Percentiles rank a stretch among this genome's conserved stretches.
These are phyloP conservation scores for Sporothrix pallida DNA, from an alignment of 2,329 filamentous ascomycete species.

Conservation along the genomic window DNA sequence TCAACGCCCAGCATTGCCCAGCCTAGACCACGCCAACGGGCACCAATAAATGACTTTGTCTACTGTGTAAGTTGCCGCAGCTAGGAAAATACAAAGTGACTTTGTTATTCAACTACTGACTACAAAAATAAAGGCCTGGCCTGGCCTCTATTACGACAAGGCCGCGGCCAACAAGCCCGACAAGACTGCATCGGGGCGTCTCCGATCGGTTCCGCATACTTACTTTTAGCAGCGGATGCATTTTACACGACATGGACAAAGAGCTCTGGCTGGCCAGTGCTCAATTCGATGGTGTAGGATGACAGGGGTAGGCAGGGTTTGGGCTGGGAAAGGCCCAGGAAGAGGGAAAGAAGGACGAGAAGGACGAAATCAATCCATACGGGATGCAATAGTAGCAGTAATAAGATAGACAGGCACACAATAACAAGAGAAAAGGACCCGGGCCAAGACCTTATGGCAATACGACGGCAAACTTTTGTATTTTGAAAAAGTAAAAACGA, in stretches of 20 bases:
- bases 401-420: conserved; percentile 9
- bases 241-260: neutral
- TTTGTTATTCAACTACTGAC: neutral
- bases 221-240: neutral
- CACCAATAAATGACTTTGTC: neutral
- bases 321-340: neutral
- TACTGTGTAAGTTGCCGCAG: neutral
- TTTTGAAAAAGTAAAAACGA: too few species aligned
- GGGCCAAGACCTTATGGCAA: conserved; percentile 9
- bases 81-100: too few species aligned
- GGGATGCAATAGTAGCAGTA: conserved; percentile 14
- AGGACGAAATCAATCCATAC: neutral
- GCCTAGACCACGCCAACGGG: conserved; percentile 2
- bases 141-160: neutral
- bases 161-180: neutral
- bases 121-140: neutral
- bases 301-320: neutral
- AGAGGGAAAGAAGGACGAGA: neutral
- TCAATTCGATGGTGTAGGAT: too few species aligned
- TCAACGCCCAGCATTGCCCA: neutral
- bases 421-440: neutral
- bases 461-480: neutral
- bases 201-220: conserved; percentile 20
- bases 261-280: too few species aligned
- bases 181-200: neutral